Percentiles rank a stretch among this genome's conserved stretches.
phyloP scores from a whole-genome alignment of 257 asterid species.

The Forsythia suspensa region DNA sequence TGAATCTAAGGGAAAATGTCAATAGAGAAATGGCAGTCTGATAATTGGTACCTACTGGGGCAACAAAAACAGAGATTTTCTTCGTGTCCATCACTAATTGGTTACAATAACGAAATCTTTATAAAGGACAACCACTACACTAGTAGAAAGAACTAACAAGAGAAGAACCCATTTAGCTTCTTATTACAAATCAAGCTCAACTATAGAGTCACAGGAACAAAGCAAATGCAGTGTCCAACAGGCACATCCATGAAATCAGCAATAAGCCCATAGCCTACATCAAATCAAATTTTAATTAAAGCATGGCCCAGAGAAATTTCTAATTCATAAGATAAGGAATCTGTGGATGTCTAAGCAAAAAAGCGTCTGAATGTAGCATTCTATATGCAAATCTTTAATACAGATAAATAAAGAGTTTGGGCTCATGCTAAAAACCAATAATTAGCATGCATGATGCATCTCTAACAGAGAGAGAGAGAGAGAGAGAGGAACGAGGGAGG shows the following conservation, averaged over 20 bases:
- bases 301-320: background rate
- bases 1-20: background rate
- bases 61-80: background rate
- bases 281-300: too few relatives aligned
- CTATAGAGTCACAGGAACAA: background rate
- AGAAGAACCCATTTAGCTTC: background rate
- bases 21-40: background rate
- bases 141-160: background rate
- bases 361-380: background rate
- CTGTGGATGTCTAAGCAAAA: background rate
- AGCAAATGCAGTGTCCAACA: background rate
- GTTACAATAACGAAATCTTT: too few relatives aligned
- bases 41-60: too few relatives aligned
- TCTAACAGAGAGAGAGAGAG: background rate
- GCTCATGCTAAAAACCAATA: background rate
- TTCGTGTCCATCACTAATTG: background rate
- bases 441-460: background rate
- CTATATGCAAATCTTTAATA: background rate
- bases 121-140: background rate
- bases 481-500: background rate
- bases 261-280: background rate
- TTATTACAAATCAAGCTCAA: background rate
- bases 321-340: background rate
- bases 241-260: background rate
- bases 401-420: too few relatives aligned